A percentile compares a stretch with the other conserved stretches of the same genome.
Evolutionary conservation across 371 early-diverging fungal genomes (phyloP).

Genomic region (Saksenaea oblongispora): DNA sequence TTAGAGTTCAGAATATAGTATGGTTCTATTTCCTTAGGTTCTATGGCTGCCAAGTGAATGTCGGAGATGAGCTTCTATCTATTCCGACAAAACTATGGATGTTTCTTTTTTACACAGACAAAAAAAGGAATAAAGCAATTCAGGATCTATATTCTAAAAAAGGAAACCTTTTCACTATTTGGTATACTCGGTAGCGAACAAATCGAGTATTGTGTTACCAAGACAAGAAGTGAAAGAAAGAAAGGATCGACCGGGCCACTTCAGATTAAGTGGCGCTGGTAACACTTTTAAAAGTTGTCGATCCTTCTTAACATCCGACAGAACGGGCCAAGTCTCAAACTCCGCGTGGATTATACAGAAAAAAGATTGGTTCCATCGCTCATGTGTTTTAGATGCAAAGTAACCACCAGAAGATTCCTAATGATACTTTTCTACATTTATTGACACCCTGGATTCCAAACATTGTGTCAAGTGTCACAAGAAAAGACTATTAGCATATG

Average conservation of each 20-base stretch:
- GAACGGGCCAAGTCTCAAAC: neutral
- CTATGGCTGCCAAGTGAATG: neutral
- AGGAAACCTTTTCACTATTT: neutral
- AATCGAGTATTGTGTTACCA: too few species aligned
- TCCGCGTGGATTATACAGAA: constrained; percentile 2
- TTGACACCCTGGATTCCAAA: neutral
- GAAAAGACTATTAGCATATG: neutral
- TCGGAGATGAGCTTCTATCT: neutral
- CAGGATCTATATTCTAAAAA: neutral
- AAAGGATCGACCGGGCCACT: neutral
- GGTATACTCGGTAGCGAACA: neutral
- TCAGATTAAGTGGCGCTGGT: neutral
- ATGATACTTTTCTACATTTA: neutral
- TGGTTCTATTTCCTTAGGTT: neutral
- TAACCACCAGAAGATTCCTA: neutral
- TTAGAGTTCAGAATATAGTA: neutral
- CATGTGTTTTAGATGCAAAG: neutral
- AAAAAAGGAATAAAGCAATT: constrained; percentile 5
- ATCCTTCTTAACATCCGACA: constrained; percentile 2
- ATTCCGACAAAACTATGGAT: neutral
- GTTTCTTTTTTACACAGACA: neutral
- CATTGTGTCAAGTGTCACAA: neutral
- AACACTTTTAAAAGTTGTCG: neutral
- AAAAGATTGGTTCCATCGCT: neutral
- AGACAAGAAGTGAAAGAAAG: neutral